Base-by-base conservation (phyloP, 306 rosid genomes). In the Leucaena leucocephala region DNA sequence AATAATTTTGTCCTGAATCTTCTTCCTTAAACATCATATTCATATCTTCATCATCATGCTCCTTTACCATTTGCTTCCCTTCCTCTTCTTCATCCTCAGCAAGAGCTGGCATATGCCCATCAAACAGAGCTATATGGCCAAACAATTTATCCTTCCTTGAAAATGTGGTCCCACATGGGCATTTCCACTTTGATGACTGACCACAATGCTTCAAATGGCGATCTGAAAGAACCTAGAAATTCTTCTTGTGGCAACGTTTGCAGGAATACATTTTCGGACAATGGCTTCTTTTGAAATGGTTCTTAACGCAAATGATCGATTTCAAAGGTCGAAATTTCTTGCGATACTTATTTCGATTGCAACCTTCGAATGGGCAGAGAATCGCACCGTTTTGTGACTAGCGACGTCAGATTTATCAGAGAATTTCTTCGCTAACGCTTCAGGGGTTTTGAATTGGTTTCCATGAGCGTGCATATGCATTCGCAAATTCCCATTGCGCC, bases 391-490 rank as follows among this genome's bases (percentile, higher is more conserved):
- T 2, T 72, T 36, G 12, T 80, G 74, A 16, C 70, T 40, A 54
- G 36, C 5, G 2, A n/a, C 33, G 1, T 14, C 52, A 5, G 0
- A 0, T 7, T 0, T 19, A 4, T 71, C 81, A 7, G 19, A 36
- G 17, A 97, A 96, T 74, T 84, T 89, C 43, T 84, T 89, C 44
- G 90, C 89, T 10, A 91, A 71, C 0, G 97, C 97, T 77, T 94
- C 96, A 2, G 69, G 86, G 6, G 96, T 92, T 76, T 94, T 94
- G 90, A 88, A 92, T 75, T 59, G 84, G 71, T 92, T 82, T 7
- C 98, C 98, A 76, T 94, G 98, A 2, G 98, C 97, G 7, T 97
- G 83, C 98, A 89, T 94, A 78, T 94, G 98, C 97, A 94, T 92
- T 43, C 98, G 83, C 71, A 94, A 80, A 59, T 94, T 94, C 74